phyloP scores from a whole-genome alignment of 352 stramenopile genomes.

The Bremia lactucae region DNA sequence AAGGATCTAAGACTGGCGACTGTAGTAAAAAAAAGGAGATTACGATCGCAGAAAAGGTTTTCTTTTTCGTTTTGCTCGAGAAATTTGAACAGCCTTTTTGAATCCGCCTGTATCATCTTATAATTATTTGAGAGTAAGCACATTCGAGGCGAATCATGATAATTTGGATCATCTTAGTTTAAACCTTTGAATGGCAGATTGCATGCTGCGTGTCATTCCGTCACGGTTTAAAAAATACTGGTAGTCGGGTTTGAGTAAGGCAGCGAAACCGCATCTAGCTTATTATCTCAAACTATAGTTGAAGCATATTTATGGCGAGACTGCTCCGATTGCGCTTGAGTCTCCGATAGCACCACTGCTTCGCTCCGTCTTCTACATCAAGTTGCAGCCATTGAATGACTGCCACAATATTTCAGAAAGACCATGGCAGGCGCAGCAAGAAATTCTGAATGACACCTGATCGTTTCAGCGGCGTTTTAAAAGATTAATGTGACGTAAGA shows the following conservation, averaged over 20 bases:
- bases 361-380: constrained; percentile 34
- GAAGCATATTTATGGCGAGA: too few relatives aligned
- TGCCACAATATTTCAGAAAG: constrained; percentile 21
- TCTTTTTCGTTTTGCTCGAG: constrained; percentile 31
- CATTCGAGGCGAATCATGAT: constrained; percentile 4
- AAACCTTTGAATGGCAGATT: constrained; percentile 29
- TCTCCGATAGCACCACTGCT: constrained; percentile 43
- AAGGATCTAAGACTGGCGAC: too few relatives aligned
- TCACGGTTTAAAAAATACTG: too few relatives aligned
- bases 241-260: constrained; percentile 19
- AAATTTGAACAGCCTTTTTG: constrained; percentile 7
- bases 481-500: too few relatives aligned
- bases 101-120: constrained; percentile 1
- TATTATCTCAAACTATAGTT: too few relatives aligned
- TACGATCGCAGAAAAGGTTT: constrained; percentile 32
- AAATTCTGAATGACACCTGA: too few relatives aligned
- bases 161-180: constrained; percentile 4
- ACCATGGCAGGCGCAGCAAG: too few relatives aligned
- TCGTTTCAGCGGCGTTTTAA: too few relatives aligned
- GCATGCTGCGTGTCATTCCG: constrained; percentile 39
- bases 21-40: too few relatives aligned
- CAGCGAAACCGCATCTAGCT: constrained; percentile 30
- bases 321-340: constrained; percentile 44
- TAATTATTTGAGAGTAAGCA: constrained; percentile 7
- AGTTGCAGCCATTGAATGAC: constrained; percentile 29